phyloP scores from a whole-genome alignment of 305 asterid genomes.

The Solanum hybrid region DNA sequence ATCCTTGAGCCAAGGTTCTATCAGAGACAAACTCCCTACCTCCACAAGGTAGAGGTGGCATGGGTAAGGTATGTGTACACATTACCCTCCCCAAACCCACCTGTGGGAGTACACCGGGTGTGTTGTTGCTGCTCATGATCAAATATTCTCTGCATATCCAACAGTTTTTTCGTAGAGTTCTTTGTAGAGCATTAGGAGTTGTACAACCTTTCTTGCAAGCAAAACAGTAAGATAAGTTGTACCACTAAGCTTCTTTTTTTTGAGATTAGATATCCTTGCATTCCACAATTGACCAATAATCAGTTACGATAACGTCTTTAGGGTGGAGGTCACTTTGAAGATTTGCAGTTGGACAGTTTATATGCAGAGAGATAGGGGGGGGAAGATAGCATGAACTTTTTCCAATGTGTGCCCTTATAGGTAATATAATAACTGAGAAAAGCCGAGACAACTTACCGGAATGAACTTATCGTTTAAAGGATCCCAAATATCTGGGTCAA shows the following conservation, averaged over 20 bases:
- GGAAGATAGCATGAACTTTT: not conserved
- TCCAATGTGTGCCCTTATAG: not conserved
- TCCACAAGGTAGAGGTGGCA: not conserved
- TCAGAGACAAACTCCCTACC: not conserved
- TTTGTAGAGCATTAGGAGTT: not conserved
- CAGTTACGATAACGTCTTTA: not conserved
- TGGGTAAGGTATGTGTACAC: not conserved
- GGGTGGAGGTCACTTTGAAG: slow-evolving; percentile 1
- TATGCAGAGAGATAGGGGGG: not conserved
- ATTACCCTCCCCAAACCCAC: not conserved
- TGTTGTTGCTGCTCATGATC: not conserved
- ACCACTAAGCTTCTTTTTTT: not conserved
- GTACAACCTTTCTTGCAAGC: not conserved
- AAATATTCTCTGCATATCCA: not conserved
- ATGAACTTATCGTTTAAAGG: slow-evolving; percentile 83
- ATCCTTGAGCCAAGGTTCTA: not conserved
- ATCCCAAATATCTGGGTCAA: slow-evolving; percentile 98
- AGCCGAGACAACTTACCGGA: slow-evolving; percentile 55
- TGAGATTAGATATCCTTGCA: not conserved
- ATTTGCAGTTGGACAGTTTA: not conserved
- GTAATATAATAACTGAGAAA: slow-evolving; percentile 1
- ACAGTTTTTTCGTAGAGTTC: not conserved
- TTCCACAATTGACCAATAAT: not conserved
- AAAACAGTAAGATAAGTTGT: not conserved
- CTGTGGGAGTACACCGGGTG: not conserved